phyloP scores from a whole-genome alignment of 2,329 filamentous ascomycete species.

The Fusarium graminum region DNA sequence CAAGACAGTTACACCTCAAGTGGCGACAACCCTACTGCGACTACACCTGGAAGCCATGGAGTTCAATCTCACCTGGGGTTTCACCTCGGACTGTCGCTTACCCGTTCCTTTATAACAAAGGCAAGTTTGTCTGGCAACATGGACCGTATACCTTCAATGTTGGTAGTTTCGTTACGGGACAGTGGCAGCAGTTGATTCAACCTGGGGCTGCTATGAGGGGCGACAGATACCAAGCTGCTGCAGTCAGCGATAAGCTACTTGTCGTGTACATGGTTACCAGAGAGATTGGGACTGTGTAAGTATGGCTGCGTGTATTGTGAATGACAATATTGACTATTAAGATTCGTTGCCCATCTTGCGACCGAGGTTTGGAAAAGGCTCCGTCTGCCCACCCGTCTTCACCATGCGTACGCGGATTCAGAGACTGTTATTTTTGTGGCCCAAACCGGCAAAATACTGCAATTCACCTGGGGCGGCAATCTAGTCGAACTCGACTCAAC shows the following conservation, averaged over 20 bases:
- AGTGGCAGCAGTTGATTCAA: constrained; percentile 40
- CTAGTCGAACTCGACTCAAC: constrained; percentile 34
- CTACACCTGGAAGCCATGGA: constrained; percentile 30
- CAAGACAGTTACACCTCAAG: constrained; percentile 27
- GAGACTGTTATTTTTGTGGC: constrained; percentile 43
- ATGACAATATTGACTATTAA: constrained; percentile 11
- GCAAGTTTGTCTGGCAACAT: constrained; percentile 50
- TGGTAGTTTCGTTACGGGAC: constrained; percentile 42
- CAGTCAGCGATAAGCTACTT: constrained; percentile 41
- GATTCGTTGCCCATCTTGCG: constrained; percentile 43
- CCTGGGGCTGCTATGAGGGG: constrained; percentile 37
- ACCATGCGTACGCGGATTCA: constrained; percentile 35
- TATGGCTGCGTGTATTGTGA: not conserved
- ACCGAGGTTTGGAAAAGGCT: constrained; percentile 37
- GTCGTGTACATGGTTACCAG: constrained; percentile 20
- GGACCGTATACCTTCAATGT: constrained; percentile 38
- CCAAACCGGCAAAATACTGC: constrained; percentile 35
- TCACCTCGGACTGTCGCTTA: not conserved
- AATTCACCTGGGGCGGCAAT: constrained; percentile 42
- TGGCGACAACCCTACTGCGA: constrained; percentile 22
- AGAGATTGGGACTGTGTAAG: constrained; percentile 3
- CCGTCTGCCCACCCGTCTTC: constrained; percentile 34
- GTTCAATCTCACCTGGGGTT: constrained; percentile 10
- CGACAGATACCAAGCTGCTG: constrained; percentile 29
- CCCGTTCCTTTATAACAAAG: constrained; percentile 42